These are phyloP conservation scores for Gymnopus androsaceus DNA, from an alignment of 1,284 basidiomycete genomes.

Conservation along the genomic window DNA sequence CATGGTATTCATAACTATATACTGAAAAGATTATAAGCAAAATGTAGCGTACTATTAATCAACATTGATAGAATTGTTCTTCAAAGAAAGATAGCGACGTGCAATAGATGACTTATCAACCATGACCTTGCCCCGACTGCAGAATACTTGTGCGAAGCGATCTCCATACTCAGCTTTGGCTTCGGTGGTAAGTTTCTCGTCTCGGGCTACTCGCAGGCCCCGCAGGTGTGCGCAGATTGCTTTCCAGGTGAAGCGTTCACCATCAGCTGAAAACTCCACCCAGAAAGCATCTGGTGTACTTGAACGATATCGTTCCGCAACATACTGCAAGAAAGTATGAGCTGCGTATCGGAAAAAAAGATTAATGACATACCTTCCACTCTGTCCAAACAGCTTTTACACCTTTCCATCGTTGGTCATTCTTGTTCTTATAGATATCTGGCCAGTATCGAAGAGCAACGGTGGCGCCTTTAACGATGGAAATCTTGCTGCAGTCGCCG, in stretches of 20 bases:
- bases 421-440: constrained; percentile 21
- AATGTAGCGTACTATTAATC: background rate
- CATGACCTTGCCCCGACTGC: constrained; percentile 19
- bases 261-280: background rate
- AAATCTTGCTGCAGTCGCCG: background rate
- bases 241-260: background rate
- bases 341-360: background rate
- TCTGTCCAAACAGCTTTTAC: constrained; percentile 23
- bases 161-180: constrained; percentile 12
- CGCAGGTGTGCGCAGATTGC: background rate
- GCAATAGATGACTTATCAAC: constrained; percentile 16
- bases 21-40: background rate
- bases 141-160: constrained; percentile 8
- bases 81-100: constrained; percentile 11
- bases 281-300: background rate
- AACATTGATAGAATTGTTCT: background rate
- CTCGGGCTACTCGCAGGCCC: background rate
- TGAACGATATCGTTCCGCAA: constrained; percentile 17
- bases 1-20: too few species aligned
- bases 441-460: constrained; percentile 28
- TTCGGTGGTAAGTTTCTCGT: background rate
- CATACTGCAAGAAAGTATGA: constrained; percentile 15
- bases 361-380: constrained; percentile 20
- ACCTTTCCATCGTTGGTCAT: constrained; percentile 17
- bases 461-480: constrained; percentile 16